A percentile compares a stretch with the other conserved stretches of the same genome.
phyloP scores from a whole-genome alignment of 2,329 filamentous ascomycete genomes.

The Cladosporium sp. region DNA sequence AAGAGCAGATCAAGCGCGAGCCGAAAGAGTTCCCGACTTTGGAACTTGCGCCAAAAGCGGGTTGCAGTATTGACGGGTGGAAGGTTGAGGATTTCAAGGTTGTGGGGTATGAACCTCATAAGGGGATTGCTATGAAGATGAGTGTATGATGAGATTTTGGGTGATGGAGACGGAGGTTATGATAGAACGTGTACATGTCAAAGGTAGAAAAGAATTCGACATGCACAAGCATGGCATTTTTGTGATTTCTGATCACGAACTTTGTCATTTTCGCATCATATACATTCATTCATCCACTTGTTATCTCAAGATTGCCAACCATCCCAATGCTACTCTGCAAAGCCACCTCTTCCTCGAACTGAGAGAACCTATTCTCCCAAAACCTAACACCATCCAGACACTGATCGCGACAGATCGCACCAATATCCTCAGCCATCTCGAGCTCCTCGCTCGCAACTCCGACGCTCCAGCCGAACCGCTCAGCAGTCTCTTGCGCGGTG shows the following conservation, averaged over 20 bases:
- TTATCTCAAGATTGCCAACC: background rate
- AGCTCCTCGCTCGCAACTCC: conserved; percentile 93
- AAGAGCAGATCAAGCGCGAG: conserved; percentile 73
- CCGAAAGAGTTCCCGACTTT: conserved; percentile 77
- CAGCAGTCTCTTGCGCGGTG: conserved; percentile 83
- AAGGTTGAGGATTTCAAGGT: conserved; percentile 81
- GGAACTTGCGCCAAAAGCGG: conserved; percentile 63
- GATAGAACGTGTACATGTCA: background rate
- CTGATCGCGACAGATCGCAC: conserved; percentile 83
- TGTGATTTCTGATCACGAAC: no score
- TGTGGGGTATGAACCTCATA: conserved; percentile 84
- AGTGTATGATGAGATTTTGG: conserved; percentile 54
- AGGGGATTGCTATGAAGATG: conserved; percentile 97
- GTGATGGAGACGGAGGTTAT: background rate
- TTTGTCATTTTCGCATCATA: background rate
- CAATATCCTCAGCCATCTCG: conserved; percentile 93
- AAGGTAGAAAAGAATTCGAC: background rate
- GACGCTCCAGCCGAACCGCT: conserved; percentile 93
- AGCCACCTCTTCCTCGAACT: background rate
- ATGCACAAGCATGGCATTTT: background rate
- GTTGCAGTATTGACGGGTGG: conserved; percentile 85
- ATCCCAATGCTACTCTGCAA: background rate
- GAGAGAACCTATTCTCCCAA: conserved; percentile 67
- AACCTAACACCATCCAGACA: conserved; percentile 86
- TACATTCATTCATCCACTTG: background rate